Evolutionary conservation across 208 protist species (phyloP).

Genomic region (Trypanosomatidae sp.): DNA sequence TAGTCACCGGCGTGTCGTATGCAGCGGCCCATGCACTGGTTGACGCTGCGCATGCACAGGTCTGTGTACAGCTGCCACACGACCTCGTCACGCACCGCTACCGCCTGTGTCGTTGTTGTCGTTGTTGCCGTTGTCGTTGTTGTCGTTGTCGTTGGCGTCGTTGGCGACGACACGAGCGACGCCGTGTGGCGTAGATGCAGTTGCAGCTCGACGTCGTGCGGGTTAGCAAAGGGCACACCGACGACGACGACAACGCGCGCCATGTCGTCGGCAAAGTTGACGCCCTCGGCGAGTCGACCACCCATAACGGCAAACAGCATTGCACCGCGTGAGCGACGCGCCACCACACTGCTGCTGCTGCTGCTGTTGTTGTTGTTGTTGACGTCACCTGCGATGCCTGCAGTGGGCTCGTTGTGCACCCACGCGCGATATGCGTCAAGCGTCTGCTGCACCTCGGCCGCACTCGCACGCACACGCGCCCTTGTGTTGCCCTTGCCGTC

Average conservation of each 20-base stretch:
- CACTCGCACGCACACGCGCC: too few relatives aligned
- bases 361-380: too few relatives aligned
- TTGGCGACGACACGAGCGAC: neutral
- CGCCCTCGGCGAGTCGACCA: conserved; percentile 95
- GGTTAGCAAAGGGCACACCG: conserved; percentile 94
- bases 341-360: too few relatives aligned
- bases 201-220: conserved; percentile 74
- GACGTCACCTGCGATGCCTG: too few relatives aligned
- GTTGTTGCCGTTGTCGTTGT: too few relatives aligned
- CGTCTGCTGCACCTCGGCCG: too few relatives aligned
- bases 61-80: conserved; percentile 82
- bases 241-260: conserved; percentile 91
- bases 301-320: conserved; percentile 92
- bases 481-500: too few relatives aligned
- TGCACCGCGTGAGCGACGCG: conserved; percentile 36
- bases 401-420: too few relatives aligned
- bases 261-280: conserved; percentile 96
- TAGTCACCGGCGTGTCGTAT: conserved; percentile 92
- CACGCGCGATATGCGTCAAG: too few relatives aligned
- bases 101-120: neutral
- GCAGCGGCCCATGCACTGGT: conserved; percentile 93
- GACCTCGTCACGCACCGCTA: conserved; percentile 13
- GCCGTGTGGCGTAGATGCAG: conserved; percentile 77
- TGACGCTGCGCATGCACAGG: conserved; percentile 93
- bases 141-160: neutral